Percentiles rank a stretch among this genome's conserved stretches.
Conservation (phyloP, 148 eudicot genomes). For the Fagopyrum homotropicum region DNA sequence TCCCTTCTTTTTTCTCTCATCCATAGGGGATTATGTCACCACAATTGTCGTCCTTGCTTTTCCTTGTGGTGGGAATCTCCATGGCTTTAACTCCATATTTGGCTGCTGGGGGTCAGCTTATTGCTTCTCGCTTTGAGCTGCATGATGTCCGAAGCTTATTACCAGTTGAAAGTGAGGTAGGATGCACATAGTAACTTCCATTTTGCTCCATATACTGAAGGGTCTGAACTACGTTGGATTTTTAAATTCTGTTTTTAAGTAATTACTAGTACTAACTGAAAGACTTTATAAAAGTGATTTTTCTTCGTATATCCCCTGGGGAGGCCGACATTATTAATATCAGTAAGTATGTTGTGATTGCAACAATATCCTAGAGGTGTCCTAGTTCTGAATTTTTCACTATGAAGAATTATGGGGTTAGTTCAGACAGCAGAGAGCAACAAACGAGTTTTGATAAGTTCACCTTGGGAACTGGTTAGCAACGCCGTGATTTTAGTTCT, state of each 20-base stretch:
- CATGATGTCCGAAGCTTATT: conserved; percentile 92
- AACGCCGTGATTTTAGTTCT: neutral
- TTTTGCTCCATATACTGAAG: neutral
- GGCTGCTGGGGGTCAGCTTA: conserved; percentile 98
- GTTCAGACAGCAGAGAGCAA: neutral
- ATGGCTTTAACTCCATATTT: conserved; percentile 97
- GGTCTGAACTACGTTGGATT: too few relatives aligned
- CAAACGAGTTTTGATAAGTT: neutral
- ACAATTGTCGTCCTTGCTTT: conserved; percentile 81
- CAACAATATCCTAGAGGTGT: neutral
- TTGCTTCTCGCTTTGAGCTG: conserved; percentile 94
- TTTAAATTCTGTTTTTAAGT: neutral
- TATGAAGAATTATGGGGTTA: neutral
- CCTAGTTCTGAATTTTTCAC: neutral
- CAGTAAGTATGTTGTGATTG: neutral
- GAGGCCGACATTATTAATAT: neutral
- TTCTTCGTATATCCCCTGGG: too few relatives aligned
- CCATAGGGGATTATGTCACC: conserved; percentile 96
- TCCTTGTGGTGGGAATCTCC: conserved; percentile 94
- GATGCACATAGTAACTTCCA: neutral
- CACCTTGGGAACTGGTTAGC: neutral
- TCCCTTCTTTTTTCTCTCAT: conserved; percentile 16
- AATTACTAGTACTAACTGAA: neutral
- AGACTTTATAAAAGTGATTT: neutral
- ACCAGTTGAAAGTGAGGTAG: conserved; percentile 96